phyloP scores from a whole-genome alignment of 305 asterid species.

The Ilex paraguariensis region DNA sequence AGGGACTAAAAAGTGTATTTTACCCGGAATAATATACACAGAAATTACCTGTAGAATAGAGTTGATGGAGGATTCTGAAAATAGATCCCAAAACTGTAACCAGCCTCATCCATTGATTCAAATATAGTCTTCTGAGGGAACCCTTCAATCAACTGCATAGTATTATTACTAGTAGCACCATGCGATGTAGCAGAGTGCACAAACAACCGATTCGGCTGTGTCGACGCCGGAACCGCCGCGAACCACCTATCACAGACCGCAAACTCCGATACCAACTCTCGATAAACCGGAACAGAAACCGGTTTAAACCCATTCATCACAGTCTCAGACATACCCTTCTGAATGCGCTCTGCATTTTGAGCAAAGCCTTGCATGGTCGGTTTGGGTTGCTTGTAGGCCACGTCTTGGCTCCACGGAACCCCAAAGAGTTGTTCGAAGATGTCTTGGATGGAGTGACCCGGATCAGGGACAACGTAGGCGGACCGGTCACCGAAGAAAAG shows the following conservation, averaged over 20 bases:
- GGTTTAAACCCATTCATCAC: slow-evolving; percentile 79
- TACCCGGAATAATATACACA: neutral
- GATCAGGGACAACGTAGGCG: slow-evolving; percentile 52
- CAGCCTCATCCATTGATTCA: slow-evolving; percentile 64
- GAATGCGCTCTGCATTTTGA: slow-evolving; percentile 56
- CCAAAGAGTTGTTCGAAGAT: slow-evolving; percentile 62
- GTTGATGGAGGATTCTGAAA: slow-evolving; percentile 76
- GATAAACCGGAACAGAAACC: slow-evolving; percentile 48
- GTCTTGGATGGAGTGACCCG: slow-evolving; percentile 71
- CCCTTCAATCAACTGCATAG: slow-evolving; percentile 49
- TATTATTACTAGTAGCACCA: slow-evolving; percentile 58
- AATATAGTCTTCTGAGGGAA: slow-evolving; percentile 81
- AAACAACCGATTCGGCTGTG: slow-evolving; percentile 74
- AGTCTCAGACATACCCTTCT: slow-evolving; percentile 43
- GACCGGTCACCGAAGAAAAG: slow-evolving; percentile 33
- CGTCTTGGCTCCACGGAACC: slow-evolving; percentile 29
- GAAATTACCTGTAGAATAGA: slow-evolving; percentile 59
- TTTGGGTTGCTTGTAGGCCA: slow-evolving; percentile 13
- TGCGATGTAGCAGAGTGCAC: slow-evolving; percentile 73
- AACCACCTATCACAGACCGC: slow-evolving; percentile 93
- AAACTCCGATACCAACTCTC: slow-evolving; percentile 50
- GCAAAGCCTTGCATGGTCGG: slow-evolving; percentile 82
- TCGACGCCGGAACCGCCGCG: slow-evolving; percentile 56
- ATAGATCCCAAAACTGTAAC: slow-evolving; percentile 57
- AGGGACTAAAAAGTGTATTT: too few species aligned